Evolutionary conservation across 1,284 basidiomycete genomes (phyloP), one percentile per base, ranked within the genome.

Genomic region (Laetiporus sulphureus): DNA sequence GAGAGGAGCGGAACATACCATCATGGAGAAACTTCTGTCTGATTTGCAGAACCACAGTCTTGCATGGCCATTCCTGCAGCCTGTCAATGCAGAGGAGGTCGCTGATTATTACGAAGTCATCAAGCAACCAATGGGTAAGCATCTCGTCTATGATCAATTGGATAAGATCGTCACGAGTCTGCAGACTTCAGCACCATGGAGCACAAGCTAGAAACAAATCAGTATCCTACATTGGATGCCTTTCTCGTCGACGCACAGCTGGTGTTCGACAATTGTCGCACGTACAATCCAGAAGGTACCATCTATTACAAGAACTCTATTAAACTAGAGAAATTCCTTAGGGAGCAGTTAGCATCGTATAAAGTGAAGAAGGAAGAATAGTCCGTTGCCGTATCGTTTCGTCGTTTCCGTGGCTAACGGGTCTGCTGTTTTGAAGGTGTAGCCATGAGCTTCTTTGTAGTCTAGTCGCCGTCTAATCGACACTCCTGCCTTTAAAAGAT

Each of bases 151-250:
- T n/a, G n/a, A 38, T 32, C 36, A 16, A 18, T 39, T 32, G 29
- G 32, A 20, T 36, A 4, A 13, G 19, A 44, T 53, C 20, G 51
- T 35, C 7, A 34, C 22, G 31, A 23, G 51, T 6, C 7, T 20
- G 20, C 57, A 93, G 95, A 99, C 61, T 78, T 99, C 45, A 72
- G 73, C 40, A 96, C 91, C 2, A 97, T 99, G 83, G 88, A 93
- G 58, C 77, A 84, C 61, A 98, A 94, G 62, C 77, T 99, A 21
- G 88, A 94, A 45, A 84, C 76, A 37, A 80, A 79, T 52, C 72
- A 82, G 53, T 99, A 98, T 62, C 64, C 73, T 25, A 77, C 75
- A 18, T 68, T 97, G 30, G 85, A 91, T 42, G 72, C 75, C 33
- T 92, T 98, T 59, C 62, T 87, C 5, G 74, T 73, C 15, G 95